Evolutionary conservation across 2,329 filamentous ascomycete species (phyloP).

Genomic region (Alternaria conjuncta): DNA sequence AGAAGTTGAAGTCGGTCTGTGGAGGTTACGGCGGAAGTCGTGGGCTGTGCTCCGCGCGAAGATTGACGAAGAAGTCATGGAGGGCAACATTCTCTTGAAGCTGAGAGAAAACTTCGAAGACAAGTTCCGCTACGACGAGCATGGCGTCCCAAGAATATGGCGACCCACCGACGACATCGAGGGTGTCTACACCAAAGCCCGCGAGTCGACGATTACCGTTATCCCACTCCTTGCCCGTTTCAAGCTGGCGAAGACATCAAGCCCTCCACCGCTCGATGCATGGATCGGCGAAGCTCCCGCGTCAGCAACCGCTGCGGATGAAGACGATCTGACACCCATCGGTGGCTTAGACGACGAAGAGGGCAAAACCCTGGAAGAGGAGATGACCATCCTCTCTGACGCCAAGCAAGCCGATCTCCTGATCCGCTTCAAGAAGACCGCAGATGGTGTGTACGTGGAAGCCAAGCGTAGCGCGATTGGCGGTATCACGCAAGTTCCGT

Average conservation of each 20-base stretch:
- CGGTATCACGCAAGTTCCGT: conserved; percentile 88
- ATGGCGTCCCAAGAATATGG: conserved; percentile 95
- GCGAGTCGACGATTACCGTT: conserved; percentile 88
- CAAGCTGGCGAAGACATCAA: conserved; percentile 74
- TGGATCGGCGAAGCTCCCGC: conserved; percentile 83
- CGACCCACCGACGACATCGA: conserved; percentile 96
- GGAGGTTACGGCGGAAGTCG: conserved; percentile 90
- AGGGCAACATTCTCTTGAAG: conserved; percentile 94
- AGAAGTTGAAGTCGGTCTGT: conserved; percentile 90
- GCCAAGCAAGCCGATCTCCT: conserved; percentile 89
- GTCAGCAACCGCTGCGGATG: conserved; percentile 79
- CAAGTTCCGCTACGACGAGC: conserved; percentile 97
- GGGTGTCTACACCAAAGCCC: conserved; percentile 87
- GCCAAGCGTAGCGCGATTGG: conserved; percentile 97
- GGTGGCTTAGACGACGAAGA: conserved; percentile 95
- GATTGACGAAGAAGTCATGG: conserved; percentile 97
- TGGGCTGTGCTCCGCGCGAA: conserved; percentile 90
- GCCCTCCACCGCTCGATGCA: conserved; percentile 78
- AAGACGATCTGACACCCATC: conserved; percentile 87
- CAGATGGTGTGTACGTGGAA: conserved; percentile 96
- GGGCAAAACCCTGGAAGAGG: conserved; percentile 91
- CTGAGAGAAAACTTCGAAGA: conserved; percentile 98
- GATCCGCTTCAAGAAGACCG: conserved; percentile 96
- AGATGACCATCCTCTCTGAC: conserved; percentile 93
- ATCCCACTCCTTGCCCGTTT: conserved; percentile 90